Conservation (phyloP, 106 monocot species). For the Platanthera zijinensis region DNA sequence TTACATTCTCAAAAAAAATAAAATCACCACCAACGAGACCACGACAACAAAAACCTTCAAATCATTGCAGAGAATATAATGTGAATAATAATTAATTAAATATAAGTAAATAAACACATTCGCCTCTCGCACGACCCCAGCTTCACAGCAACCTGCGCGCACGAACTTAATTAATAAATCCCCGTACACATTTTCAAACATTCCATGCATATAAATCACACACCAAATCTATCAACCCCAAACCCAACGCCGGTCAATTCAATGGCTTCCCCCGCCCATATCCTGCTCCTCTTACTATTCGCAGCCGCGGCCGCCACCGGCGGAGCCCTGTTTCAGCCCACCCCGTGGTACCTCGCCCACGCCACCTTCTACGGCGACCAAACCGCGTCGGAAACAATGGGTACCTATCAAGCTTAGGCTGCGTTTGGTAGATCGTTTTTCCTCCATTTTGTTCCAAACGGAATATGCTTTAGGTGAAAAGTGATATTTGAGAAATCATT, state of each 20-base stretch:
- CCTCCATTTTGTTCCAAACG: no score
- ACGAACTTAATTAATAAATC: neutral
- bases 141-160: slow-evolving; percentile 2
- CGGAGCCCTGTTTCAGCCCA: neutral
- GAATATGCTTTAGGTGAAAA: no score
- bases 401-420: slow-evolving; percentile 10
- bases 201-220: neutral
- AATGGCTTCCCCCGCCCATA: no score
- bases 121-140: neutral
- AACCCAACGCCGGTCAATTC: no score
- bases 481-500: no score
- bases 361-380: slow-evolving; percentile 85
- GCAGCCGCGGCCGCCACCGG: neutral
- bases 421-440: no score
- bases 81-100: neutral
- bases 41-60: no score
- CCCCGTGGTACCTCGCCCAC: slow-evolving; percentile 36
- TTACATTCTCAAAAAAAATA: no score
- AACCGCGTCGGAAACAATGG: slow-evolving; percentile 62
- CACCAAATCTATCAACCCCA: no score
- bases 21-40: no score
- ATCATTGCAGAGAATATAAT: no score
- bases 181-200: neutral
- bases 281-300: no score
- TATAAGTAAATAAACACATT: neutral